Conservation (phyloP, 345 rosid genomes). For the Turnera subulata region DNA sequence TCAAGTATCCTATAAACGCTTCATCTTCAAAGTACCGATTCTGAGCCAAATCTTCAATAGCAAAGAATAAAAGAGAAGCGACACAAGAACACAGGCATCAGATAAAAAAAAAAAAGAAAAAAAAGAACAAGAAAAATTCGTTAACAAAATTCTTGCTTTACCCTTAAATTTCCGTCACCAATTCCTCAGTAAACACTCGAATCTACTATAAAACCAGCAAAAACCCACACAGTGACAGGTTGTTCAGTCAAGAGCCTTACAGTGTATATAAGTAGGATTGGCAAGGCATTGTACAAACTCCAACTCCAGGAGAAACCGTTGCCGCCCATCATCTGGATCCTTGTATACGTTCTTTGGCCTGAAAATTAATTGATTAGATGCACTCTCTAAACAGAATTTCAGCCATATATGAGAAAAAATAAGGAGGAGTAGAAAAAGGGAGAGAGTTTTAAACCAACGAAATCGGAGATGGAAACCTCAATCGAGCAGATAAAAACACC, state of each 20-base stretch:
- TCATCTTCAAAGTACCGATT: slow-evolving; percentile 97
- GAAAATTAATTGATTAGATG: neutral
- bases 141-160: no score
- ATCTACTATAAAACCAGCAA: neutral
- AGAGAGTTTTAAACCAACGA: no score
- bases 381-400: no score
- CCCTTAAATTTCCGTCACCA: no score
- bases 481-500: no score
- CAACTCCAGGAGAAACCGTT: slow-evolving; percentile 79
- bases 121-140: no score
- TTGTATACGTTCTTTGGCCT: slow-evolving; percentile 39
- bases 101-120: neutral
- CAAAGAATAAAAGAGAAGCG: neutral
- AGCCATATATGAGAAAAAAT: no score
- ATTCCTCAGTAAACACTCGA: neutral
- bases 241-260: slow-evolving; percentile 33
- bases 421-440: no score
- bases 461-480: no score
- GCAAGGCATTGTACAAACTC: slow-evolving; percentile 96
- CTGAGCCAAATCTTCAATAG: slow-evolving; percentile 87
- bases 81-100: slow-evolving; percentile 15
- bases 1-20: slow-evolving; percentile 93
- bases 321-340: slow-evolving; percentile 91
- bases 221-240: neutral
- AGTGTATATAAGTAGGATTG: slow-evolving; percentile 94